Base-by-base conservation (phyloP, 495 filamentous ascomycete species). In the Tuber microsphaerosporum region DNA sequence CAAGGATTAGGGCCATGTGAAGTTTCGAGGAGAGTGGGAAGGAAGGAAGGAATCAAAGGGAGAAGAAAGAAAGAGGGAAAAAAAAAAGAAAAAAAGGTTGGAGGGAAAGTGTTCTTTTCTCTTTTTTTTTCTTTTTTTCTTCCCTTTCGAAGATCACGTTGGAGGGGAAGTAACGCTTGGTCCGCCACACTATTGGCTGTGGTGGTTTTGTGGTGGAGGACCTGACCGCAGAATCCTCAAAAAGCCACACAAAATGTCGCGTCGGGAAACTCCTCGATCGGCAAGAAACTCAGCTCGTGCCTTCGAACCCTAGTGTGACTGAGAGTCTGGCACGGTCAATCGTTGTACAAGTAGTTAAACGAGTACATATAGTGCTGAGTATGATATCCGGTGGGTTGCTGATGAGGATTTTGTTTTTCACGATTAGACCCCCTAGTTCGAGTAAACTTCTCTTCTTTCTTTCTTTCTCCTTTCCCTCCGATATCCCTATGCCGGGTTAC, bases 221-320 rank as follows among this genome's bases (percentile, higher is more conserved):
- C 56, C 44, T 77, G 71, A 45, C 51, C 69, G 72, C 69, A 17
- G 56, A 34, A 14, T 0, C 26, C 16, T 26, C 22, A 51, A 77
- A 74, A 74, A 79, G 76, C 76, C 76, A 78, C 69, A 71, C 42
- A 72, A 72, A 61, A 61, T 72, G 61, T 73, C 26, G 56, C 26
- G 14, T 34, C 76, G 65, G 71, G 51, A 78, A 73, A 68, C 71
- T 75, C 76, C 76, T 75, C 39, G 39, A 41, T 41, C 39, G 39
- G 39, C 39, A 41, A 41, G 39, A 6, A 41, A 6, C 3, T 41
- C 39, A 41, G 39, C 39, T 41, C 39, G 39, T 3, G 39, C 39
- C 39, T 41, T 41, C 4, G 39, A 41, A 41, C 39, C 39, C 39
- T 41, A 41, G 39, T 41, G 39, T 41, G 39, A 37, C 34, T 37